Conservation (phyloP, 2,329 filamentous ascomycete genomes). For the Cladosporium oxysporum region DNA sequence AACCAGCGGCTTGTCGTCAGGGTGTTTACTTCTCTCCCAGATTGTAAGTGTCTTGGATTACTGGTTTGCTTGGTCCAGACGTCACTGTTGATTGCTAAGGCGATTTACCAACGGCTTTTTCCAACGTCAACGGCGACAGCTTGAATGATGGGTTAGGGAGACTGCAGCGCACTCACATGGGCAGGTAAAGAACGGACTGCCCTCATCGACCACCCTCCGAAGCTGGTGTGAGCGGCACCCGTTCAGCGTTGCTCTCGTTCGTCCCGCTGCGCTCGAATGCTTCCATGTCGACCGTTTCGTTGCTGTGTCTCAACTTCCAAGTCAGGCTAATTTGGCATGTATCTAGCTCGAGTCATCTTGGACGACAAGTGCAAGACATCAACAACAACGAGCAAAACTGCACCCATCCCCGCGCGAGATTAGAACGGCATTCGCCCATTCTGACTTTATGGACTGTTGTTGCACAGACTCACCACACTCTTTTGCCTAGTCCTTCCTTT, state of each 20-base stretch:
- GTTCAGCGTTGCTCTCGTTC: background rate
- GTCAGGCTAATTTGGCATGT: constrained; percentile 10
- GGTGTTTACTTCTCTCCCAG: background rate
- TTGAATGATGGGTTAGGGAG: background rate
- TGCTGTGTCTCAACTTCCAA: constrained; percentile 13
- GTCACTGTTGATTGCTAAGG: constrained; percentile 5
- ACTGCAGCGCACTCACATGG: background rate
- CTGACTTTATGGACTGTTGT: constrained; percentile 2
- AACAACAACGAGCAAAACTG: constrained; percentile 18
- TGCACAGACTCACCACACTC: constrained; percentile 12
- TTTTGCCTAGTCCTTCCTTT: background rate
- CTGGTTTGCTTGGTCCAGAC: constrained; percentile 2
- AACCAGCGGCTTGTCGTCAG: constrained; percentile 11
- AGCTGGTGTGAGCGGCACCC: background rate
- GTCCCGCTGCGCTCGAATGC: background rate
- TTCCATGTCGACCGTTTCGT: constrained; percentile 10
- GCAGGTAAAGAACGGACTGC: background rate
- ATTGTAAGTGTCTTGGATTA: background rate
- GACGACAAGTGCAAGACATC: constrained; percentile 12
- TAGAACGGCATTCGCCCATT: background rate
- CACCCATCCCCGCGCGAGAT: constrained; percentile 5
- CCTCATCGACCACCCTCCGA: background rate
- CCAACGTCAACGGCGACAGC: background rate
- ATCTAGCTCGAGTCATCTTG: background rate
- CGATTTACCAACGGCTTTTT: constrained; percentile 13